Percentiles rank a stretch among this genome's conserved stretches.
Evolutionary conservation across 129 eudicot species (phyloP).

Genomic region (Ambrosia trifida): DNA sequence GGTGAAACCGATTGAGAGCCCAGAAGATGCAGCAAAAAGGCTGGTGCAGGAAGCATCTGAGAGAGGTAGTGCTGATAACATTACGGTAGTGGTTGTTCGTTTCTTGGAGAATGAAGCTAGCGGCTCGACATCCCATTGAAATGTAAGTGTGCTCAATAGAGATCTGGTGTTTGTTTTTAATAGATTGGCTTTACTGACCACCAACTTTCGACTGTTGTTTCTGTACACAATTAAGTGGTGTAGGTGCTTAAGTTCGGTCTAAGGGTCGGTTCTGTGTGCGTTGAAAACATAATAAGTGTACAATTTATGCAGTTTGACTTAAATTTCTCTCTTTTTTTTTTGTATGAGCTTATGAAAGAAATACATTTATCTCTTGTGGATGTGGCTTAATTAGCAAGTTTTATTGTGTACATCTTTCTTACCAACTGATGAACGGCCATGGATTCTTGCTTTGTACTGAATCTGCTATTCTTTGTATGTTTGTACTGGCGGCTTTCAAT

Average conservation of each 20-base stretch:
- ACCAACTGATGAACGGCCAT: no score
- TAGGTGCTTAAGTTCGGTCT: no score
- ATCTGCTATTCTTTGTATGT: no score
- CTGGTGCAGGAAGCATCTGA: constrained; percentile 91
- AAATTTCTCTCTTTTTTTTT: constrained; percentile 4
- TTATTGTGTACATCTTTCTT: not conserved
- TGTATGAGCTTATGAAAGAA: constrained; percentile 11
- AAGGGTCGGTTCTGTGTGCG: not conserved
- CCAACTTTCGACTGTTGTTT: constrained; percentile 26
- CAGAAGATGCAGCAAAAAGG: constrained; percentile 86
- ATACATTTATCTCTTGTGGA: constrained; percentile 1
- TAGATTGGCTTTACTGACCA: constrained; percentile 31
- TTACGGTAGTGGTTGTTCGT: constrained; percentile 85
- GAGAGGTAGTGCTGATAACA: constrained; percentile 94
- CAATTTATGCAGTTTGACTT: constrained; percentile 7
- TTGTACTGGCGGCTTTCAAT: no score
- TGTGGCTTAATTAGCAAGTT: not conserved
- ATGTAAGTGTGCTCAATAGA: constrained; percentile 31
- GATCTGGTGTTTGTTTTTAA: constrained; percentile 27
- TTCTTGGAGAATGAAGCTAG: constrained; percentile 55
- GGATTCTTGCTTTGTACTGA: no score
- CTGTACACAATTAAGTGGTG: not conserved
- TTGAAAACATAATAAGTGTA: constrained; percentile 19
- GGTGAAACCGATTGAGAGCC: constrained; percentile 71
- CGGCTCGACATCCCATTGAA: constrained; percentile 37